Evolutionary conservation across 495 filamentous ascomycete species (phyloP), one percentile per base, ranked within the genome.

Genomic region (Xylaria grammica): DNA sequence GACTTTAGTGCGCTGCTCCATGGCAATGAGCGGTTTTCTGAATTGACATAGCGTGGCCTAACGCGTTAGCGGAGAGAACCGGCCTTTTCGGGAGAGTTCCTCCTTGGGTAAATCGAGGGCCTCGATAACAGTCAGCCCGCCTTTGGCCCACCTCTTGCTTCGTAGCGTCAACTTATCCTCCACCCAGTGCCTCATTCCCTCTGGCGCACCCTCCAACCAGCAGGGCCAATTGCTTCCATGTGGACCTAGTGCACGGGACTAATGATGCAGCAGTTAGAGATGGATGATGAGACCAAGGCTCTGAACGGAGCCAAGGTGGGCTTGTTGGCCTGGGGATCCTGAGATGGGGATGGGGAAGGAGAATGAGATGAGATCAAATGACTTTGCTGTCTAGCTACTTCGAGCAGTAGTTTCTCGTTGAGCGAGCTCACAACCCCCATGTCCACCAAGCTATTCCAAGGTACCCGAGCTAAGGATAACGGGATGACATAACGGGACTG

Each of bases 1-100:
- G 49, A 30, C 40, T 45, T 56, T 42, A 42, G 13, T 40, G 51
- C n/a, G 2, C 6, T 20, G n/a, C 51, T n/a, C 26, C 19, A 9
- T 44, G 45, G 3, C 13, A n/a, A 19, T 58, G 53, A 36, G 62
- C 52, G 42, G 44, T 64, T 64, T 64, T 64, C 24, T 36, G 38
- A n/a, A 38, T 11, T 24, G 27, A 22, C 4, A 19, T 20, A 4
- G 29, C 26, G 60, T 45, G 22, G 49, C 15, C 24, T 40, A 32
- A 42, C 34, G 42, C n/a, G 32, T 44, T 22, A 15, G 34, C 45
- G 34, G 48, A 53, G 9, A 26, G 24, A 48, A 40, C 40, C 51
- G 30, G 30, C 19, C 30, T 44, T 50, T 32, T 56, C 50, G 26
- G 44, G 44, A 49, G 26, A 45, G 38, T 63, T 63, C 49, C 22